Evolutionary conservation across 2,329 filamentous ascomycete genomes (phyloP).

Genomic region (Aspergillus nomiae): DNA sequence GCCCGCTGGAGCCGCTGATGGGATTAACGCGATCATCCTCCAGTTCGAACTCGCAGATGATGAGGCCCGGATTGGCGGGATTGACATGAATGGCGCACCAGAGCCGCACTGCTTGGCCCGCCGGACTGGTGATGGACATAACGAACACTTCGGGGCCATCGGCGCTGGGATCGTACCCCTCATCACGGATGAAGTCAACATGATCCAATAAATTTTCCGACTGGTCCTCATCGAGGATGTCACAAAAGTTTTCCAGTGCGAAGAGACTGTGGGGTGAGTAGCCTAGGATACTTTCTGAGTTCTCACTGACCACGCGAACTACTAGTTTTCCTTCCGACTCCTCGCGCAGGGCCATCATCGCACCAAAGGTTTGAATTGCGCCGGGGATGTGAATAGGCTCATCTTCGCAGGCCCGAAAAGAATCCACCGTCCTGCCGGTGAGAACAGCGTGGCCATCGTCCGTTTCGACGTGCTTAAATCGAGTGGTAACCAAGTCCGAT

Average conservation of each 20-base stretch:
- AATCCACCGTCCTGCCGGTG: conserved; percentile 72
- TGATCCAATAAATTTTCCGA: conserved; percentile 82
- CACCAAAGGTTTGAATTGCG: conserved; percentile 78
- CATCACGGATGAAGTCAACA: conserved; percentile 83
- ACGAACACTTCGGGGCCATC: conserved; percentile 89
- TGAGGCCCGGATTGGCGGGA: conserved; percentile 65
- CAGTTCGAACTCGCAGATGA: conserved; percentile 87
- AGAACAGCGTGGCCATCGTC: conserved; percentile 80
- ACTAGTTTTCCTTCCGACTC: conserved; percentile 67
- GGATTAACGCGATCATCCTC: conserved; percentile 72
- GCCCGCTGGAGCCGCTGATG: conserved; percentile 21
- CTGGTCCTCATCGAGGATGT: conserved; percentile 81
- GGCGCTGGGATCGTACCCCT: conserved; percentile 70
- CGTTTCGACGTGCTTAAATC: conserved; percentile 77
- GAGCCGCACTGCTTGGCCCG: conserved; percentile 63
- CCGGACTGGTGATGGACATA: conserved; percentile 66
- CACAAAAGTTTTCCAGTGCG: conserved; percentile 71
- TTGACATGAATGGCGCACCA: conserved; percentile 88
- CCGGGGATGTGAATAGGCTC: conserved; percentile 86
- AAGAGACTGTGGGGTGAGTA: conserved; percentile 78
- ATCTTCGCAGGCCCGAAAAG: conserved; percentile 80
- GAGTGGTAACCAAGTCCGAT: conserved; percentile 62
- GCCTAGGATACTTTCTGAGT: conserved; percentile 72
- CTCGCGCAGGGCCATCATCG: conserved; percentile 69
- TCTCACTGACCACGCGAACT: conserved; percentile 79